These are phyloP conservation scores for Syncephalastrum racemosum DNA, from an alignment of 371 early-diverging fungal genomes.

Conservation along the genomic window DNA sequence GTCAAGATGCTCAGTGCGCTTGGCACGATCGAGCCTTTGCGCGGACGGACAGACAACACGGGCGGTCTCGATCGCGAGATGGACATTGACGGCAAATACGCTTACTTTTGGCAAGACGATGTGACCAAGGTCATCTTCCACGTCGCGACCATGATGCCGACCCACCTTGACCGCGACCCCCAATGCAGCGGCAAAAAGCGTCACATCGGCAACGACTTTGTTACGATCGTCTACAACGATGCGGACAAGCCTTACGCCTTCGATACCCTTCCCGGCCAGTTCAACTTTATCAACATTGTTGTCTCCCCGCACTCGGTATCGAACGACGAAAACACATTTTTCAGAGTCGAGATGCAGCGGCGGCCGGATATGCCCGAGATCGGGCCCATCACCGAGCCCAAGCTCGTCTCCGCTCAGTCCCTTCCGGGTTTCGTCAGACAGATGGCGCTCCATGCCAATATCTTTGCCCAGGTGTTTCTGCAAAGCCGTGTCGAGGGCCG, in stretches of 20 bases:
- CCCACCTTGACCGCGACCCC: conserved; percentile 67
- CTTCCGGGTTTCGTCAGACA: conserved; percentile 83
- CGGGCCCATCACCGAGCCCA: conserved; percentile 78
- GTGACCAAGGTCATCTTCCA: conserved; percentile 91
- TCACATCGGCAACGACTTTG: conserved; percentile 96
- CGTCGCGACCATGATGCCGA: conserved; percentile 94
- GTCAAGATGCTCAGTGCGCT: conserved; percentile 77
- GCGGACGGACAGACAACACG: conserved; percentile 55
- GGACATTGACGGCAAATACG: conserved; percentile 83
- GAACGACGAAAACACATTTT: conserved; percentile 57
- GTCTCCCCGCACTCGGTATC: conserved; percentile 68
- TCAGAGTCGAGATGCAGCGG: conserved; percentile 68
- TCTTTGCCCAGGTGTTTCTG: conserved; percentile 85
- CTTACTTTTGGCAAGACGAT: conserved; percentile 84
- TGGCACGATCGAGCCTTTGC: conserved; percentile 73
- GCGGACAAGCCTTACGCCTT: conserved; percentile 80
- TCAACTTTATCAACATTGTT: conserved; percentile 92
- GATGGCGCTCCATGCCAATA: conserved; percentile 86
- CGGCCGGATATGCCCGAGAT: conserved; percentile 83
- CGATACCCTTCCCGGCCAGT: conserved; percentile 90
- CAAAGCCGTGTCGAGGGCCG: conserved; percentile 48
- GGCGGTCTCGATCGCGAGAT: conserved; percentile 91
- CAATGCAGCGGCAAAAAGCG: conserved; percentile 84
- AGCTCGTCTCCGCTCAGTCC: conserved; percentile 77
- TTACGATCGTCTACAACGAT: conserved; percentile 92